Evolutionary conservation across 1,284 basidiomycete genomes (phyloP), one percentile per base, ranked within the genome.

Genomic region (Pulveroboletus sp.): DNA sequence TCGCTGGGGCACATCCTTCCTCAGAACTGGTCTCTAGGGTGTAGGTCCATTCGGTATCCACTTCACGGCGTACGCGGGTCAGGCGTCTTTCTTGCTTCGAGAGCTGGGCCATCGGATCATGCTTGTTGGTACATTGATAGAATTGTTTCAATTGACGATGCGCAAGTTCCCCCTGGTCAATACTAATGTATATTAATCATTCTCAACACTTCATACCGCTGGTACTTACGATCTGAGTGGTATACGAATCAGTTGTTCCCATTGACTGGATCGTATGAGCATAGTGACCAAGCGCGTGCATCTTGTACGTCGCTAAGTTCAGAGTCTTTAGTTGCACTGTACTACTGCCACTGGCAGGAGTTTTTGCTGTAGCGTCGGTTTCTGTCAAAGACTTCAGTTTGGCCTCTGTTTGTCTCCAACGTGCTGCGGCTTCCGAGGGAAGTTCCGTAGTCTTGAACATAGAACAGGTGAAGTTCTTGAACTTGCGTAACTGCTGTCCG

Each of bases 261-360:
- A 32, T 32, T 32, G 29, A 32, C 29, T 10, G 29, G 29, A 32
- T 32, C 29, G 29, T 32, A 32, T 32, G 29, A 32, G 9, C 9
- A 10, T 64, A 64, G 36, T 70, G 59, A 3, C 61, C 59, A 0
- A 69, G 52, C 0, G 62, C 50, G 48, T 70, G 69, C 3, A 62
- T 39, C 42, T 72, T 72, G 50, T 61, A 61, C 6, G 62, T 67
- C 2, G 26, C 16, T 6, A 64, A 33, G 54, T 68, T 48, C 6
- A 48, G 26, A 1, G 16, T 17, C 47, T 37, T 48, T 12, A 12
- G 29, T 5, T 6, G 8, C 13, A n/a, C 8, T 2, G n/a, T 17
- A 15, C 26, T n/a, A 17, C 43, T 32, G 29, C 29, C 29, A 32
- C 29, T 32, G 29, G 29, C 9, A 9, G 29, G 29, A 32, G 29